Evolutionary conservation across 306 rosid genomes (phyloP), one percentile per base, ranked within the genome.

Genomic region (Phaseolus lunatus): DNA sequence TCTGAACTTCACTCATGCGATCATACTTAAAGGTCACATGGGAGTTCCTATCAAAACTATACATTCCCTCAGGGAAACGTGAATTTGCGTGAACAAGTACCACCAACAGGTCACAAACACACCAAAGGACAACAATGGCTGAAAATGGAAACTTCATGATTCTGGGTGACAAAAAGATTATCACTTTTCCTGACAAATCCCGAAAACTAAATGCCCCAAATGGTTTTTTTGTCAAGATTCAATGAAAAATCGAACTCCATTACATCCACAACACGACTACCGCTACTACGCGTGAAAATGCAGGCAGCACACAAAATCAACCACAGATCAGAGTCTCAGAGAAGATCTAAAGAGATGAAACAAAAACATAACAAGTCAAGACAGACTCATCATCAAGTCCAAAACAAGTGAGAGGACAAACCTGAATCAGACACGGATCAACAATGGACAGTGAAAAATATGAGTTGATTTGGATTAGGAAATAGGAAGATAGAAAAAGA

Each of bases 1-100:
- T 92, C 80, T 82, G 82, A 82, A 88, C 97, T 73, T 94, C 97
- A 23, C 79, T 73, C n/a, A 74, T 75, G 31, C 97, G 75, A 61
- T 94, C 98, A 81, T 94, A 92, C 29, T 72, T 85, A 78, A 73
- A 82, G 0, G 78, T 76, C 0, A 29, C 84, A 14, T 79, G 80
- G 67, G 82, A 56, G 54, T 72, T 81, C 50, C 77, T 80, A 45
- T 23, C 79, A 37, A 80, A 70, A 18, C 49, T 68, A 73, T 65
- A 61, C 70, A 61, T 85, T 2, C 39, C 82, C 81, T 83, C 96
- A 48, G 82, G 76, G 63, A 77, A 71, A 24, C 82, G 69, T 43
- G 92, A 31, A 67, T 45, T 24, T 22, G 89, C 45, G 5, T 82
- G 18, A 67, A 89, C 94, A 84, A 77, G 58, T 7, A 85, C 56